These are phyloP conservation scores for Stereum hirsutum DNA, from an alignment of 1,284 basidiomycete genomes.

Conservation along the genomic window DNA sequence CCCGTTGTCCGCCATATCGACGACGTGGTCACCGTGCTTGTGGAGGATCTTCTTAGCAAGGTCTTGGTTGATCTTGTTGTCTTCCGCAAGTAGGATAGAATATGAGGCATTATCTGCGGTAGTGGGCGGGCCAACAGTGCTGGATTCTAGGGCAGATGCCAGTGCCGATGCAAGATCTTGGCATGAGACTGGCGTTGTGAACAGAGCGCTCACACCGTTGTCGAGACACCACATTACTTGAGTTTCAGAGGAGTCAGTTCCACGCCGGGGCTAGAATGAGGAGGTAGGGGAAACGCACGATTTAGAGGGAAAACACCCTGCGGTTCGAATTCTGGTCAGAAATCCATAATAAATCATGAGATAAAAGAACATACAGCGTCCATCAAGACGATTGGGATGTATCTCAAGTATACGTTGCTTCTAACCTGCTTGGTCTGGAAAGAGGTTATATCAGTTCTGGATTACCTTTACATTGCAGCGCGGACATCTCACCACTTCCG, in stretches of 20 bases:
- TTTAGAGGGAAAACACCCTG: no score
- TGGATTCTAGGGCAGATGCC: slow-evolving; percentile 90
- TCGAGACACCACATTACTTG: slow-evolving; percentile 89
- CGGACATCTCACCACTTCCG: slow-evolving; percentile 69
- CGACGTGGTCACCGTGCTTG: slow-evolving; percentile 89
- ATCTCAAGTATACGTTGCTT: slow-evolving; percentile 90
- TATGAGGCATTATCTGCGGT: slow-evolving; percentile 80
- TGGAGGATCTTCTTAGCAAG: slow-evolving; percentile 95
- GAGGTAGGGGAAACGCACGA: slow-evolving; percentile 54
- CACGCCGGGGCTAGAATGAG: no score
- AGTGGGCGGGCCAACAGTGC: slow-evolving; percentile 76
- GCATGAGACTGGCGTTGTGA: slow-evolving; percentile 84
- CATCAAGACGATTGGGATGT: slow-evolving; percentile 95
- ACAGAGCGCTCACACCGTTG: slow-evolving; percentile 84
- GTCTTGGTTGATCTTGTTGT: slow-evolving; percentile 97
- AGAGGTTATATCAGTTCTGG: no score
- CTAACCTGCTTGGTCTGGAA: slow-evolving; percentile 85
- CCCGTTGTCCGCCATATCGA: slow-evolving; percentile 98
- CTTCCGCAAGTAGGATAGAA: slow-evolving; percentile 95
- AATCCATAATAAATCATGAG: no score
- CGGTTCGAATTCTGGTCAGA: no score
- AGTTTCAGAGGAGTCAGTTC: no score
- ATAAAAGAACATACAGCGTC: slow-evolving; percentile 44
- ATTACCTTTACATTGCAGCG: no score
- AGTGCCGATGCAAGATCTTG: slow-evolving; percentile 91